phyloP scores from a whole-genome alignment of 2,329 filamentous ascomycete species.

The Microsporum canis region DNA sequence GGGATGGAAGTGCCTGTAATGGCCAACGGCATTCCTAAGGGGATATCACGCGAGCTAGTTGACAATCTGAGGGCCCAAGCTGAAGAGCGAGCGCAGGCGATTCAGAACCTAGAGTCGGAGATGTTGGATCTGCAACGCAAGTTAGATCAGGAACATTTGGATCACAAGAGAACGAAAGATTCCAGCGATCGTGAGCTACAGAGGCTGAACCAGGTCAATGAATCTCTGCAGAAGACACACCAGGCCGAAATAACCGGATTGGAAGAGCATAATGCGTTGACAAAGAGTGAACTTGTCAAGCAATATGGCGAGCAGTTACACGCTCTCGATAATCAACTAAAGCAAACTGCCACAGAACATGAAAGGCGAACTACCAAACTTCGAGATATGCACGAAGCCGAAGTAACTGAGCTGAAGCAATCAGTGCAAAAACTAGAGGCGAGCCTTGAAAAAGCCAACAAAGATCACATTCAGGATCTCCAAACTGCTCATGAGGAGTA shows the following conservation, averaged over 20 bases:
- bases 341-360: constrained; percentile 32
- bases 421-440: constrained; percentile 50
- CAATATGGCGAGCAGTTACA: constrained; percentile 37
- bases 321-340: constrained; percentile 39
- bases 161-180: constrained; percentile 57
- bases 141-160: constrained; percentile 59
- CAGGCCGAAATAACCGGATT: constrained; percentile 51
- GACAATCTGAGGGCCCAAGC: constrained; percentile 71
- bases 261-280: constrained; percentile 38
- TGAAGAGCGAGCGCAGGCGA: constrained; percentile 55
- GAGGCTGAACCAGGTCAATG: constrained; percentile 55
- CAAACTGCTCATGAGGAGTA: constrained; percentile 45
- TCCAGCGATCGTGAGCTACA: constrained; percentile 43
- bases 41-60: constrained; percentile 85
- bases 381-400: constrained; percentile 43
- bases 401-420: constrained; percentile 51
- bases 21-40: constrained; percentile 69
- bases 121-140: constrained; percentile 44
- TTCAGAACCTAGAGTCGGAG: constrained; percentile 48
- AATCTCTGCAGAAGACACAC: constrained; percentile 59
- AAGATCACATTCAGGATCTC: constrained; percentile 49
- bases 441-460: constrained; percentile 42
- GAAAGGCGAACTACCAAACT: constrained; percentile 30
- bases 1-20: constrained; percentile 74
- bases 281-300: constrained; percentile 32